Evolutionary conservation across 345 rosid genomes (phyloP), one percentile per base, ranked within the genome.

Genomic region (Eutrema yunnanense): DNA sequence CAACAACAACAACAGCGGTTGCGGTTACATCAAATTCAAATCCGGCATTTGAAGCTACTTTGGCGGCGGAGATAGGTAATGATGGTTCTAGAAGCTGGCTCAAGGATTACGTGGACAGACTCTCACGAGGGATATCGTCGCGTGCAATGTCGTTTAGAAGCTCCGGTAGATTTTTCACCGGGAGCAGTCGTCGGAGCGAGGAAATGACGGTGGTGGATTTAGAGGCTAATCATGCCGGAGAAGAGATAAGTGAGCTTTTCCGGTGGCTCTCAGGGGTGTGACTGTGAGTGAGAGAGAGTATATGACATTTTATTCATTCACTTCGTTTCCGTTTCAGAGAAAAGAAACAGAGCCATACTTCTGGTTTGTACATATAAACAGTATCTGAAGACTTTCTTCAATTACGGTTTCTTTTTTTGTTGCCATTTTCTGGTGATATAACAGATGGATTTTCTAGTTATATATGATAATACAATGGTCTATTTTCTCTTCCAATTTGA

Each of bases 191-290:
- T 33, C 82, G 94, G 80, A 95, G 75, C 36, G 96, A 87, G 47
- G 63, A 72, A 0, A 42, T 61, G 44, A 75, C 37, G 3, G 74
- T 46, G 46, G 84, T 75, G 37, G 96, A 95, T 6, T 87, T 78
- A 38, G 99, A 89, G 55, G 14, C 86, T 65, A 96, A 92, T 62
- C 84, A 83, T 3, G 73, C 79, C 48, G 99, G 98, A 5, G 99
- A 92, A 73, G 99, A 95, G 76, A 92, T 92, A 47, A 90, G 90
- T 67, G 99, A 93, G 65, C 65, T 89, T 57, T 93, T 93, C 73
- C 87, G 97, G 44, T 93, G 98, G 97, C 76, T 88, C 37, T 93
- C 98, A 13, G 97, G 90, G 66, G 83, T 87, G 75, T 93, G 78
- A 87, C 10, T 9, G 73, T 88, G 32, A 56, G 44, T 60, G 42